Evolutionary conservation across 768 basidiomycete species (phyloP).

Genomic region (Suillus subluteus): DNA sequence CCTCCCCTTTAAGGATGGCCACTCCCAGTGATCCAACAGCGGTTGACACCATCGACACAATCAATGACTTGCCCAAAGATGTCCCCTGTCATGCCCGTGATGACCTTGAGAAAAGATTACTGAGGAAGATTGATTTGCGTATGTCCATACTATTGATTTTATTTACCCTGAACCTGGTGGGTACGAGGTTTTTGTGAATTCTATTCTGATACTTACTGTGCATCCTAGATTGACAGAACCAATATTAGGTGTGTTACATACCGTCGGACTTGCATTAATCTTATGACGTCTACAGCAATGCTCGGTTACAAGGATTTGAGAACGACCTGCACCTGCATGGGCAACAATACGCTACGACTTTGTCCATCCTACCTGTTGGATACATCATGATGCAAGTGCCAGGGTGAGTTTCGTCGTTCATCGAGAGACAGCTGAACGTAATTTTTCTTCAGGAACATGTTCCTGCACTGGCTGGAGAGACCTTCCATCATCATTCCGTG

Average conservation of each 20-base stretch:
- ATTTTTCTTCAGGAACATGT: slow-evolving; percentile 27
- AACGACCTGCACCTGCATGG: slow-evolving; percentile 26
- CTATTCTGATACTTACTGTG: not conserved
- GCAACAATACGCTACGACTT: slow-evolving; percentile 24
- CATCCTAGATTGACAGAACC: not conserved
- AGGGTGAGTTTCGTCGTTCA: slow-evolving; percentile 8
- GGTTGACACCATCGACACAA: not conserved
- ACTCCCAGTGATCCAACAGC: not conserved
- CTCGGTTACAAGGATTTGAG: slow-evolving; percentile 29
- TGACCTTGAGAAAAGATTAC: not conserved
- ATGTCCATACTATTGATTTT: not conserved
- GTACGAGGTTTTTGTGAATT: not conserved
- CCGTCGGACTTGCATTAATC: not conserved
- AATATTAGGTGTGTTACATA: not conserved
- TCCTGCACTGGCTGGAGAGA: slow-evolving; percentile 33
- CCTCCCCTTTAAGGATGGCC: not conserved
- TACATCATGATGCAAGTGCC: slow-evolving; percentile 31
- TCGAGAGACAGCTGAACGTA: not conserved
- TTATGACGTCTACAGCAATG: slow-evolving; percentile 7
- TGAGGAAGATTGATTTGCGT: not conserved
- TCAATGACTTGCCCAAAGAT: not conserved
- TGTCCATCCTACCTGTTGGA: slow-evolving; percentile 29
- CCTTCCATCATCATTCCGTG: slow-evolving; percentile 31
- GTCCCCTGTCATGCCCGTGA: not conserved
- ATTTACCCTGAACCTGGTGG: not conserved